phyloP scores from a whole-genome alignment of 331 rosid species.

The Quercus phellos region DNA sequence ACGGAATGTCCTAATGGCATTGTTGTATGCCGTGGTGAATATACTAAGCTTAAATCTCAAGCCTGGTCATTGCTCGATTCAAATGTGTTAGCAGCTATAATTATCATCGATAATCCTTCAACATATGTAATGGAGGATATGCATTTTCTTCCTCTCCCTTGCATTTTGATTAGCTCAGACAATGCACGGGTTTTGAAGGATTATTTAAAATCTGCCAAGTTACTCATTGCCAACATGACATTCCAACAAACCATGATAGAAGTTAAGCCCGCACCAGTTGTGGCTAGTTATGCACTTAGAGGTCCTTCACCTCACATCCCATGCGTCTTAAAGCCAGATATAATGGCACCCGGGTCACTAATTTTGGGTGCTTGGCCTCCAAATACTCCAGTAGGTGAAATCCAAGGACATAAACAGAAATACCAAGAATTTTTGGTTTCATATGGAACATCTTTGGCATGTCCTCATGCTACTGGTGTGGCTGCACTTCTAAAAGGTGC shows the following conservation, averaged over 20 bases:
- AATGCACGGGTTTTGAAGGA: background rate
- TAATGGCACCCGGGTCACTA: background rate
- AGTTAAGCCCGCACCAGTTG: background rate
- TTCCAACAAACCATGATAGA: too few species aligned
- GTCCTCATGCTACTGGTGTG: slow-evolving; percentile 13
- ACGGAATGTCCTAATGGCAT: too few species aligned
- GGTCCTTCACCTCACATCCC: background rate
- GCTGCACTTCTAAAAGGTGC: background rate
- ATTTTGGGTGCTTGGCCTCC: slow-evolving; percentile 28
- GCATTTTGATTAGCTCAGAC: background rate
- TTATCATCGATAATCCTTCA: too few species aligned
- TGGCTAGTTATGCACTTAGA: background rate
- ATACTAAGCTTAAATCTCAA: too few species aligned
- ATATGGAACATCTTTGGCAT: slow-evolving; percentile 32
- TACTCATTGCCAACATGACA: too few species aligned
- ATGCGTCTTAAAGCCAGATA: background rate
- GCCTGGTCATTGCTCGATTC: too few species aligned
- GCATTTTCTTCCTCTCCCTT: too few species aligned
- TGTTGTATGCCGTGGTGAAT: too few species aligned
- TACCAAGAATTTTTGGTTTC: background rate
- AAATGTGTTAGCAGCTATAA: too few species aligned
- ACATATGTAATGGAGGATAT: too few species aligned
- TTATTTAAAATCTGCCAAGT: background rate
- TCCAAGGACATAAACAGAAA: background rate
- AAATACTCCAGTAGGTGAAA: background rate